Evolutionary conservation across 106 monocot genomes (phyloP).

Genomic region (Dendrobium catenatum): DNA sequence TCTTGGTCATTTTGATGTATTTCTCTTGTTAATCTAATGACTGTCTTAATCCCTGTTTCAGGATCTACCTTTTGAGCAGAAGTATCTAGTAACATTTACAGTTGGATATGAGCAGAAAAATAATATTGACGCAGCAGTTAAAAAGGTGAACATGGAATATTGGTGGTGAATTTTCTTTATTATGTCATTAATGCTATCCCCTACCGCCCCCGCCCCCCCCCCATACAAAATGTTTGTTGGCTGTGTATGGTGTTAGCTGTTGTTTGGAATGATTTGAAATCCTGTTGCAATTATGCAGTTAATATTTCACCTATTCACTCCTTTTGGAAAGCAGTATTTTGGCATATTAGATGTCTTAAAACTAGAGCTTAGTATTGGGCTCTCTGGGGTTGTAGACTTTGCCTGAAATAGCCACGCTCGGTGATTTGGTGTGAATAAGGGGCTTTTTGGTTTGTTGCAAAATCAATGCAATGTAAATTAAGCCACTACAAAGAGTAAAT

Average conservation of each 20-base stretch:
- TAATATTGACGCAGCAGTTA: constrained; percentile 36
- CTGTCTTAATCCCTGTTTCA: constrained; percentile 11
- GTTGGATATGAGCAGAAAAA: constrained; percentile 33
- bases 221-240: not conserved
- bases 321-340: not conserved
- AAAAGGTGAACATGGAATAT: constrained; percentile 21
- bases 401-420: not conserved
- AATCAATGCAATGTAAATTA: too few relatives aligned
- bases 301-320: not conserved
- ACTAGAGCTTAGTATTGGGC: not conserved
- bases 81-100: constrained; percentile 49
- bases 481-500: too few relatives aligned
- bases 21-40: not conserved
- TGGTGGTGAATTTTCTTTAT: not conserved
- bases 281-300: not conserved
- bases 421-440: too few relatives aligned
- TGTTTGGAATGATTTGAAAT: not conserved
- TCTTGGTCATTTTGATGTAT: not conserved
- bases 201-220: too few relatives aligned
- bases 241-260: not conserved
- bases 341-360: not conserved
- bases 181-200: not conserved
- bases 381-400: not conserved
- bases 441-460: too few relatives aligned
- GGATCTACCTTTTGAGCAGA: constrained; percentile 21